Evolutionary conservation across 345 rosid genomes (phyloP), one percentile per base, ranked within the genome.

Genomic region (Kandelia obovata): DNA sequence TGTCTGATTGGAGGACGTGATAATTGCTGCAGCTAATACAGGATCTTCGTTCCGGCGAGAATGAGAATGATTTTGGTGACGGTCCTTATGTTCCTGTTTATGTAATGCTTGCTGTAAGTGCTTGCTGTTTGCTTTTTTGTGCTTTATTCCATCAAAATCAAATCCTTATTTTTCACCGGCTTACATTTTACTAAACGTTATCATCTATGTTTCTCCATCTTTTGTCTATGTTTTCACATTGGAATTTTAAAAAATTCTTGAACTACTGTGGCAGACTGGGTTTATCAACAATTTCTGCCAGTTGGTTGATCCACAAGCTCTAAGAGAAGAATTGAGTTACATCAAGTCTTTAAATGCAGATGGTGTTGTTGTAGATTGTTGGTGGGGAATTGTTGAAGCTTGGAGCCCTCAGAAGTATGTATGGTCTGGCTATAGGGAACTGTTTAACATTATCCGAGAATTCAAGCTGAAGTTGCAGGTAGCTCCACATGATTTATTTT

Each of bases 341-440:
- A 76, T 94, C 81, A 88, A 87, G 79, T 88, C 96, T 20, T 71
- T 89, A 73, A 85, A 84, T 71, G 87, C 88, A 6, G 96, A 89
- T 84, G 97, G 98, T 56, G 85, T 91, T 31, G 74, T 75, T 34
- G 87, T 94, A 74, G 89, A 89, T 79, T 94, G 98, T 83, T 94
- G 98, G 98, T 91, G 98, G 98, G 98, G 96, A 62, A 85, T 91
- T 64, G 90, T 89, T 72, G 98, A 94, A 84, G 85, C 87, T 13
- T 94, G 98, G 98, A 87, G 70, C 66, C 98, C 98, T 53, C 94
- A 87, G 81, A 91, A 91, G 56, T 94, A 91, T 77, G 88, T 74
- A 7, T 94, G 98, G 98, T 84, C 96, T 75, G 98, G 98, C 77
- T 94, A 94, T 62, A 80, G 88, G 64, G 96, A 94, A 39, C 81